Percentiles rank a stretch among this genome's conserved stretches.
Conservation (phyloP, 1,284 basidiomycete species). For the Calocybe gambosa region DNA sequence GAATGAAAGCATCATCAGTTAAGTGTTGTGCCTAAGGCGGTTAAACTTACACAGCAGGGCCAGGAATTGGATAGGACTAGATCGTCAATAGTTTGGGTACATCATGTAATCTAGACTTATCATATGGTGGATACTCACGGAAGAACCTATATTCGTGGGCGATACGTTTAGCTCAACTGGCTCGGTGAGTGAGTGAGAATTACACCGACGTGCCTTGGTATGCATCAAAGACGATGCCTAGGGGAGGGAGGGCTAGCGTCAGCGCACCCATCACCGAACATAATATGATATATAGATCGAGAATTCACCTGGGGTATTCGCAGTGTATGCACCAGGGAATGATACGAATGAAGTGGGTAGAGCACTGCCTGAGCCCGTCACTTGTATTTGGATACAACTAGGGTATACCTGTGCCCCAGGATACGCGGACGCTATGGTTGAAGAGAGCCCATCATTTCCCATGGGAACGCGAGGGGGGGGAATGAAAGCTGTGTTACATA, state of each 20-base stretch:
- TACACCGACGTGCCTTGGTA: slow-evolving; percentile 28
- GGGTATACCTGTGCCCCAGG: slow-evolving; percentile 40
- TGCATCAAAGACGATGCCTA: slow-evolving; percentile 29
- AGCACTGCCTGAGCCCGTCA: slow-evolving; percentile 41
- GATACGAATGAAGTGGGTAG: slow-evolving; percentile 44
- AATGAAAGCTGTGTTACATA: not conserved
- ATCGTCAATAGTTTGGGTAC: too few relatives aligned
- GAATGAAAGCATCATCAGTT: not conserved
- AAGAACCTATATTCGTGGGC: slow-evolving; percentile 7
- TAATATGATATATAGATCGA: too few relatives aligned
- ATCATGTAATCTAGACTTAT: too few relatives aligned
- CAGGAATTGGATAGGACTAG: slow-evolving; percentile 35
- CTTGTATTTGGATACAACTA: slow-evolving; percentile 43
- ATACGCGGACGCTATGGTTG: slow-evolving; percentile 17
- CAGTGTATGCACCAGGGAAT: slow-evolving; percentile 46
- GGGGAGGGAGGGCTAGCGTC: too few relatives aligned
- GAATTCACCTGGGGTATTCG: slow-evolving; percentile 30
- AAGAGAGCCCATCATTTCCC: too few relatives aligned
- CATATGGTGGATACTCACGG: slow-evolving; percentile 22
- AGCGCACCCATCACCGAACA: too few relatives aligned
- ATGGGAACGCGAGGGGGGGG: too few relatives aligned
- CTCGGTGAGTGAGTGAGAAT: too few relatives aligned
- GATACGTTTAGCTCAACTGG: too few relatives aligned
- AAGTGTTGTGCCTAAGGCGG: not conserved
- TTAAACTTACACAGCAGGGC: slow-evolving; percentile 31